Base-by-base conservation (phyloP, 1,284 basidiomycete genomes). In the Cryptococcus sp. region DNA sequence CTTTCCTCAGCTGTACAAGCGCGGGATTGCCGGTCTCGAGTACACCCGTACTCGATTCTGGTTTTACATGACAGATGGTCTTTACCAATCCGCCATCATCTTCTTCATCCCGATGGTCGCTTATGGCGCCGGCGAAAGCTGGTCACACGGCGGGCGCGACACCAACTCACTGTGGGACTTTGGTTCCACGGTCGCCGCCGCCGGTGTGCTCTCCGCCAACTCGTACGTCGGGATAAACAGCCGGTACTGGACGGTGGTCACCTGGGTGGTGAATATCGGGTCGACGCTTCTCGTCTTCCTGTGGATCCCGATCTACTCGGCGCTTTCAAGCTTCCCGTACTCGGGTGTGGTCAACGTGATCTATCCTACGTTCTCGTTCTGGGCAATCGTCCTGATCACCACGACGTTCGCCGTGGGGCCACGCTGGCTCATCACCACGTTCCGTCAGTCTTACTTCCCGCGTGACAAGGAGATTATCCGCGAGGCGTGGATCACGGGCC, bases 31-130 rank as follows among this genome's bases (percentile, higher is more conserved):
- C 24, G 92, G 94, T 36, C 80, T 94, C 18, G 93, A 96, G 69
- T 98, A 97, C 78, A 97, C 93, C 20, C 84, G 91, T 13, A 66
- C 80, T 5, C 91, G 91, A 75, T 98, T 98, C 80, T 98, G 92
- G 90, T 74, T 87, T 52, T 96, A 94, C 78, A 95, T 98, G 89
- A 72, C 86, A 16, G 95, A 98, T 73, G 95, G 92, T 44, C 78
- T 96, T 40, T 97, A 94, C 77, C 94, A 97, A 73, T 94, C 92
- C 0, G 85, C 80, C 0, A 84, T 97, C 60, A 86, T 93, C 45
- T 98, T 89, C 80, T 96, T 90, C 79, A 82, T 98, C 65, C 91
- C 94, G 0, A 94, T 85, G 73, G 77, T 88, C 51, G 84, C 86
- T 24, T 96, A 76, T 85, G 86, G 83, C 78, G 40, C 76, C 84